Percentiles rank a stretch among this genome's conserved stretches.
phyloP scores from a whole-genome alignment of 2,329 filamentous ascomycete species.

The Seiridium cupressi region DNA sequence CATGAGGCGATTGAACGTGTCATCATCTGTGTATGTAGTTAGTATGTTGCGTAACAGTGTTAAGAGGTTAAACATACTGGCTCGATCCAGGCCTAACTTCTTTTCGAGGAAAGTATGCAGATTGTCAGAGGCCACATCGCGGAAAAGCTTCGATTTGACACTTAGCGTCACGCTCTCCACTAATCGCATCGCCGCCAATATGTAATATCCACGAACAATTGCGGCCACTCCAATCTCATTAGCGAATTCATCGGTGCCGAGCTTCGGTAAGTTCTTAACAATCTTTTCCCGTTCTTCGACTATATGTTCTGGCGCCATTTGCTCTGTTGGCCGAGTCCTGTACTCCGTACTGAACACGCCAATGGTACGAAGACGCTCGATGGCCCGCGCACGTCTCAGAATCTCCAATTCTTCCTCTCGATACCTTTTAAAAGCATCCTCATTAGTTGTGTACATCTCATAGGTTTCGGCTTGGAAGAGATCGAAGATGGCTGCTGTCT shows the following conservation, averaged over 20 bases:
- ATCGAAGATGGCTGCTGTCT: conserved; percentile 36
- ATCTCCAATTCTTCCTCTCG: conserved; percentile 43
- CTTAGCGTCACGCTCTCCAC: conserved; percentile 47
- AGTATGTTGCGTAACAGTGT: background rate
- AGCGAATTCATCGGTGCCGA: conserved; percentile 57
- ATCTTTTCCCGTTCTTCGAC: conserved; percentile 41
- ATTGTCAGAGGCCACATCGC: conserved; percentile 18
- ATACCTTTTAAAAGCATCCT: conserved; percentile 44
- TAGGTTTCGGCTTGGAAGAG: conserved; percentile 53
- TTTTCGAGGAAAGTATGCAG: conserved; percentile 24
- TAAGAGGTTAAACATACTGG: conserved; percentile 18
- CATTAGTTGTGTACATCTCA: conserved; percentile 58
- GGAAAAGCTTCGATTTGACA: conserved; percentile 27
- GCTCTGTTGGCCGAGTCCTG: conserved; percentile 22
- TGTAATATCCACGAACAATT: conserved; percentile 67
- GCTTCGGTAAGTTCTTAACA: conserved; percentile 38
- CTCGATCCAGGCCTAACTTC: conserved; percentile 19
- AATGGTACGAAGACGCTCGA: conserved; percentile 43
- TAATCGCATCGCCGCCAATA: conserved; percentile 63
- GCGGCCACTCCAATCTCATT: conserved; percentile 62
- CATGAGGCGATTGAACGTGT: conserved; percentile 42
- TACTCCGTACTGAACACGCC: conserved; percentile 33
- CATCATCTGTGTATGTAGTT: conserved; percentile 11
- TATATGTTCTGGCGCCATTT: conserved; percentile 48
- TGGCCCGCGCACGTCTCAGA: conserved; percentile 46